Conservation (phyloP, 345 rosid genomes). For the Rhodomyrtus tomentosa region DNA sequence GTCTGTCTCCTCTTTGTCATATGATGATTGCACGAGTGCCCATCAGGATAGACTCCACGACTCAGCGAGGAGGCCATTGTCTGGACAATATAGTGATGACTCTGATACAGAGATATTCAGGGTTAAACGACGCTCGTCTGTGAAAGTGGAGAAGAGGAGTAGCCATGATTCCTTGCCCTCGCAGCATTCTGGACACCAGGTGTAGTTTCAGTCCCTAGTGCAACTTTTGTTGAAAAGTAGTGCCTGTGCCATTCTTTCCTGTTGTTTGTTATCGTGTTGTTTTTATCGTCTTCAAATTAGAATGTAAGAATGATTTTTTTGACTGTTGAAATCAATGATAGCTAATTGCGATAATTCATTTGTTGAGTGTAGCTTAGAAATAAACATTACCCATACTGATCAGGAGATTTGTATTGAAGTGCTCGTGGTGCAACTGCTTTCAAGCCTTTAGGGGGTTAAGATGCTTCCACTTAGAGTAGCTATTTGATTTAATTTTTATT, state of each 20-base stretch:
- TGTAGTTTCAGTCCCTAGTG: constrained; percentile 7
- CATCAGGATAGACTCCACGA: constrained; percentile 10
- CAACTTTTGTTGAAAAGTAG: background rate
- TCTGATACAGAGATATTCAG: constrained; percentile 79
- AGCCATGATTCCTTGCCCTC: constrained; percentile 23
- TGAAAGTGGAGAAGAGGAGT: constrained; percentile 49
- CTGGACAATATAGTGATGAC: constrained; percentile 59
- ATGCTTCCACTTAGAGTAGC: background rate
- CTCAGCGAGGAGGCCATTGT: constrained; percentile 11
- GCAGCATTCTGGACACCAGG: constrained; percentile 51
- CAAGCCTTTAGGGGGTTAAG: background rate
- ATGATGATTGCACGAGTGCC: constrained; percentile 16
- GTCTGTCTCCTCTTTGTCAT: constrained; percentile 19
- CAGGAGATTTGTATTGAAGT: background rate
- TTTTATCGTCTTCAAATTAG: background rate
- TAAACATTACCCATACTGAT: background rate
- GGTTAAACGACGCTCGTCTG: constrained; percentile 81
- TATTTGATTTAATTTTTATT: background rate
- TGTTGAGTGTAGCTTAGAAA: background rate
- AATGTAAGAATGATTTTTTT: background rate
- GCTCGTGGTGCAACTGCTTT: background rate
- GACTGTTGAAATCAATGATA: background rate
- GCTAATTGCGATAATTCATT: background rate
- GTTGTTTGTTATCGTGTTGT: background rate
- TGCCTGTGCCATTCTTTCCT: background rate